Evolutionary conservation across 2,329 filamentous ascomycete genomes (phyloP).

Genomic region (Ciborinia camelliae): DNA sequence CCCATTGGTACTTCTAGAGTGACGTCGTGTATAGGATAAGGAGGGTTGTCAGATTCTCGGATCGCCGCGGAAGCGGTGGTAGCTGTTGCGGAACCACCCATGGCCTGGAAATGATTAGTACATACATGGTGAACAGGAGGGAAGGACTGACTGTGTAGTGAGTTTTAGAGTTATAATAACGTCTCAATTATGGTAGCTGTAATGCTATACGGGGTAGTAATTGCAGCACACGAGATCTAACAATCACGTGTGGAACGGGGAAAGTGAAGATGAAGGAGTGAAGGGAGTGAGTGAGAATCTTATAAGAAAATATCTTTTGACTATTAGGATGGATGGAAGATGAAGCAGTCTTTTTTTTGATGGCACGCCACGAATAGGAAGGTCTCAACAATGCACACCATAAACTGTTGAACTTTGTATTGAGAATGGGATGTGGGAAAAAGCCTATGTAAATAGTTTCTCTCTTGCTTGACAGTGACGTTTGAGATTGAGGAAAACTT

Average conservation of each 20-base stretch:
- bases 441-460: too few species aligned
- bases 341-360: not conserved
- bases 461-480: too few species aligned
- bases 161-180: not conserved
- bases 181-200: too few species aligned
- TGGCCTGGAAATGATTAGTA: not conserved
- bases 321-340: not conserved
- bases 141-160: not conserved
- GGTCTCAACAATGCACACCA: not conserved
- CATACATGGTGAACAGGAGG: not conserved
- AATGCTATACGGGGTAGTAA: not conserved
- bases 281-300: not conserved
- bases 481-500: too few species aligned
- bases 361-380: not conserved
- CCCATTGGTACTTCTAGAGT: conserved; percentile 25
- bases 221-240: not conserved
- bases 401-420: too few species aligned
- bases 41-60: too few species aligned
- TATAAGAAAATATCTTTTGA: not conserved
- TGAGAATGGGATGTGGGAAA: too few species aligned
- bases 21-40: conserved; percentile 18
- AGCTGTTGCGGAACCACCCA: conserved; percentile 1
- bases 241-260: not conserved
- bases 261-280: not conserved
- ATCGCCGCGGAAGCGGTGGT: not conserved